Evolutionary conservation across 1,284 basidiomycete species (phyloP), one percentile per base, ranked within the genome.

Genomic region (Trichosporon ovoides): DNA sequence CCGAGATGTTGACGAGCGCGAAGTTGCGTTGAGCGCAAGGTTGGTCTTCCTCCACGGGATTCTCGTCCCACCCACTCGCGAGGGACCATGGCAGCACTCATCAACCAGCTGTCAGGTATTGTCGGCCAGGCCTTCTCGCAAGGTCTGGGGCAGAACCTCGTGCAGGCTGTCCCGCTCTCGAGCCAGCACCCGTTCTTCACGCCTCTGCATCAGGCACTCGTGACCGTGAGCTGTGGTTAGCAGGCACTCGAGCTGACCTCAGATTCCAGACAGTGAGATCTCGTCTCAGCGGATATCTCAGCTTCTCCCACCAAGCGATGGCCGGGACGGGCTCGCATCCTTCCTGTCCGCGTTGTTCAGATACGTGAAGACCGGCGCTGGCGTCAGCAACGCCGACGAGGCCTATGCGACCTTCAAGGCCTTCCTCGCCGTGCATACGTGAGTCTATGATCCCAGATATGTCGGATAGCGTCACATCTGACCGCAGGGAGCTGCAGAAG

Each of bases 401-500:
- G 52, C 61, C 2, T 67, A 71, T 38, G 53, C 51, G 11, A 60
- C 63, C 1, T 74, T 70, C 46, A 60, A 46, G 19, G 43, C 61
- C 16, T 56, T 72, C 9, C 55, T 65, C 4, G 56, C 38, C 2
- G 65, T 69, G 3, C 68, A 70, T 35, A 59, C 62, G 71, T 70
- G 10, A 16, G 9, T 11, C 3, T 1, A 10, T 36, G n/a, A 38
- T 22, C n/a, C n/a, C n/a, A n/a, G n/a, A n/a, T n/a, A n/a, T n/a
- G n/a, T n/a, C n/a, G n/a, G n/a, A n/a, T n/a, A n/a, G n/a, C n/a
- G n/a, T n/a, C n/a, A n/a, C n/a, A n/a, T n/a, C 51, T 54, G 31
- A 59, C 33, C 4, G 7, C 50, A 74, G 72, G 7, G 66, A 72
- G 28, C 62, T 67, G 20, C 73, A 75, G 43, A 66, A 65, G 54